A percentile compares a stretch with the other conserved stretches of the same genome.
Evolutionary conservation across 2,329 filamentous ascomycete genomes (phyloP).

Genomic region (Ophioceras dolichostomum): DNA sequence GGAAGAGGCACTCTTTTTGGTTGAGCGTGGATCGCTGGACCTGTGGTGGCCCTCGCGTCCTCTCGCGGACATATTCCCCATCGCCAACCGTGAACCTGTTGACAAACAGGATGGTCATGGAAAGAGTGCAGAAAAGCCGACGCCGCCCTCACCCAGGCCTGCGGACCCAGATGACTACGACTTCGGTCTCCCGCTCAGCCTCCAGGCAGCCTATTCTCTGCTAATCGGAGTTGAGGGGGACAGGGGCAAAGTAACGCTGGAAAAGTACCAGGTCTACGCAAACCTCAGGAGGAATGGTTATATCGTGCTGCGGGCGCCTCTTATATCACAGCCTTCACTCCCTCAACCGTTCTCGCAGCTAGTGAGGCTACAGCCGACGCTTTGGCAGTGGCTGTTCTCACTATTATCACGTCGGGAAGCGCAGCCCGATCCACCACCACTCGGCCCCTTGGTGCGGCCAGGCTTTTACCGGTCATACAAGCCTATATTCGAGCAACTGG

Average conservation of each 20-base stretch:
- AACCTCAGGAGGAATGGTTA: constrained; percentile 77
- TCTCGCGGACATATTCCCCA: constrained; percentile 32
- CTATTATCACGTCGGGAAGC: too few species aligned
- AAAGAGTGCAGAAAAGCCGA: constrained; percentile 11
- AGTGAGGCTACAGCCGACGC: constrained; percentile 1
- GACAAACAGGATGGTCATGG: constrained; percentile 5
- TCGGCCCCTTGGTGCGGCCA: constrained; percentile 48
- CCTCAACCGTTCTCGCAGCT: constrained; percentile 2
- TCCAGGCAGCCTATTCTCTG: constrained; percentile 81
- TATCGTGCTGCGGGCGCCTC: constrained; percentile 58
- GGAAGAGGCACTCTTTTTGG: constrained; percentile 80
- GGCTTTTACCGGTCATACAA: constrained; percentile 55
- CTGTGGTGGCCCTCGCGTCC: constrained; percentile 62
- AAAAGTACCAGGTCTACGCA: constrained; percentile 80
- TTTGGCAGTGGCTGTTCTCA: constrained; percentile 44
- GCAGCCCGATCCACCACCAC: too few species aligned
- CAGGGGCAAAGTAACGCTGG: constrained; percentile 50
- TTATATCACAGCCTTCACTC: constrained; percentile 9
- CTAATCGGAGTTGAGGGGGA: constrained; percentile 62
- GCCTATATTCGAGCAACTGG: constrained; percentile 65
- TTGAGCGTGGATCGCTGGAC: constrained; percentile 81
- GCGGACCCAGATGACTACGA: constrained; percentile 29
- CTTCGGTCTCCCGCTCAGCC: constrained; percentile 67
- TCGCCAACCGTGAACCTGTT: neutral
- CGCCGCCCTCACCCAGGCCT: constrained; percentile 11